These are phyloP conservation scores for Oryza longistaminata DNA, from an alignment of 176 grass and related monocot species.

Conservation along the genomic window DNA sequence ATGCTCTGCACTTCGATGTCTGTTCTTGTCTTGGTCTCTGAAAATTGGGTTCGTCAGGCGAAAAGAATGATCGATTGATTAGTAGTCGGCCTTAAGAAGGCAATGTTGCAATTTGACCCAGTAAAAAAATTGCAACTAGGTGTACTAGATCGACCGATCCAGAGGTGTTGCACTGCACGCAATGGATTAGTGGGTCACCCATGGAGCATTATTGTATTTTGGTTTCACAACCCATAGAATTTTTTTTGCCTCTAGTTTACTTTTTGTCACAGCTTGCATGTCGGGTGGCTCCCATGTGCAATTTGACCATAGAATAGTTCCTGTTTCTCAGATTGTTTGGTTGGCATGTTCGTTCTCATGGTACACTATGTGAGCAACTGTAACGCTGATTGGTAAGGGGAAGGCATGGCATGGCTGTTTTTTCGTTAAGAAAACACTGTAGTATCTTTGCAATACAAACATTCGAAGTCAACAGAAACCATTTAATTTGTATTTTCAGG, in stretches of 20 bases:
- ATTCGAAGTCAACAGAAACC: slow-evolving; percentile 7
- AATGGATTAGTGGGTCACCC: slow-evolving; percentile 17
- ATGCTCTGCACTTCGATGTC: neutral
- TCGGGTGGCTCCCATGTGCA: slow-evolving; percentile 2
- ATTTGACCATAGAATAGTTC: neutral
- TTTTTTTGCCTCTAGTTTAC: neutral
- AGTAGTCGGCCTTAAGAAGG: neutral
- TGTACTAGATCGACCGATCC: neutral
- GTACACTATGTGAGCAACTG: neutral
- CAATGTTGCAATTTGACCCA: neutral
- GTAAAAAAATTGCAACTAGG: neutral
- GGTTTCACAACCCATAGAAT: slow-evolving; percentile 23
- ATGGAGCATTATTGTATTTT: slow-evolving; percentile 31
- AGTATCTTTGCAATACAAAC: neutral
- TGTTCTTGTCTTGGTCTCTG: neutral
- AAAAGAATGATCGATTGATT: neutral
- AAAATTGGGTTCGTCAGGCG: neutral
- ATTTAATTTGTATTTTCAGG: neutral
- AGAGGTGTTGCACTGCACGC: slow-evolving; percentile 9
- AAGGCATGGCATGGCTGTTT: neutral
- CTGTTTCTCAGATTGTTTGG: neutral
- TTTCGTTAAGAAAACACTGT: neutral
- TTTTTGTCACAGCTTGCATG: neutral
- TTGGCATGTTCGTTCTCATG: slow-evolving; percentile 1
- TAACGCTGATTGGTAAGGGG: neutral